Base-by-base conservation (phyloP, 2,329 filamentous ascomycete genomes). In the Alternaria triticina region DNA sequence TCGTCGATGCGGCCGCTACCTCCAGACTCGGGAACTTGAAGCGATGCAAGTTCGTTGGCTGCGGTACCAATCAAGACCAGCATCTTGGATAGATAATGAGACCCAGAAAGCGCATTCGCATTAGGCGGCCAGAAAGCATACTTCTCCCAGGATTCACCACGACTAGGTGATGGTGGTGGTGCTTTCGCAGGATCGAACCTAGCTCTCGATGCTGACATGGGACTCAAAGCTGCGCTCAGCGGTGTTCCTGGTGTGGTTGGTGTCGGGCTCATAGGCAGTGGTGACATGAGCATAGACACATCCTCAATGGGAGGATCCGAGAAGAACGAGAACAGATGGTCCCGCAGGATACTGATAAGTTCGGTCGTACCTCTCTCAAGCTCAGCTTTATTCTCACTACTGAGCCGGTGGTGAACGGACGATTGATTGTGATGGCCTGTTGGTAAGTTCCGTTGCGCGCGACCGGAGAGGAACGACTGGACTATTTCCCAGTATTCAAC, bases 51-150 rank as follows among this genome's bases (percentile, higher is more conserved):
- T 74, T 97, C 94, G 27, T 91, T 91, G 2, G 93, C 92, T 3
- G 92, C 94, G 3, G 91, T 91, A n/a, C 95, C 94, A 5, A 99
- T 88, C 4, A 97, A 84, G 0, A 89, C 85, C 22, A 98, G 84
- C 77, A 96, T 90, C 77, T 91, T 93, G 54, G 91, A 89, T 6
- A 99, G 86, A 74, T 97, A 97, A 77, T 97, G 89, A 2, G 95
- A 92, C n/a, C 92, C 95, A 62, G 94, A 96, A 23, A 98, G 83
- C 0, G 94, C 94, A 75, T 97, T 98, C 2, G 94, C 92, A 82
- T 92, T 91, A 0, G 95, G 96, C 5, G 95, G 94, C 94, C 95
- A 98, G 80, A 98, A 99, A 0, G 94, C 95, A 79, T 82, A 96
- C 89, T 82, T 95, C 91, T 98, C 96, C 93, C 94, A 98, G 0